Evolutionary conservation across 805 yeast species (phyloP).

Genomic region (Vanderwaltozyma yarrowii): DNA sequence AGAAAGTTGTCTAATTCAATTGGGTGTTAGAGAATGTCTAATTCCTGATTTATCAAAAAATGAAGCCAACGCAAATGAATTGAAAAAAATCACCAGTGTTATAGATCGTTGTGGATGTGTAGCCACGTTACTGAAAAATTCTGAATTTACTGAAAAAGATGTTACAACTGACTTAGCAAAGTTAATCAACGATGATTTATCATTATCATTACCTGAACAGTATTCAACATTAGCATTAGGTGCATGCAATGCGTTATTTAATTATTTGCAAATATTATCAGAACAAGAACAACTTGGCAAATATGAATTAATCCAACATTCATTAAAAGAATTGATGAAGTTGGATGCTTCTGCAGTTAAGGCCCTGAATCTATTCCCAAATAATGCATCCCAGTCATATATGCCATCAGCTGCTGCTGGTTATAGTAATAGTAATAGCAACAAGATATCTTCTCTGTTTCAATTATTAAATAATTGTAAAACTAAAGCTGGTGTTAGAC

Average conservation of each 20-base stretch:
- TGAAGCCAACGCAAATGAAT: slow-evolving; percentile 30
- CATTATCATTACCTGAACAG: slow-evolving; percentile 22
- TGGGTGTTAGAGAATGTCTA: slow-evolving; percentile 80
- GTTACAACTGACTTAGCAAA: slow-evolving; percentile 71
- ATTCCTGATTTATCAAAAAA: slow-evolving; percentile 34
- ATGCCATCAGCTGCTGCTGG: slow-evolving; percentile 7
- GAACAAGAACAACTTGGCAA: slow-evolving; percentile 46
- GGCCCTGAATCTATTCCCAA: slow-evolving; percentile 79
- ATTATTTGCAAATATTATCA: slow-evolving; percentile 54
- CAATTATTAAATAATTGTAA: slow-evolving; percentile 85
- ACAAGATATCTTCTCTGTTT: slow-evolving; percentile 52
- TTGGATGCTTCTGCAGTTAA: slow-evolving; percentile 83
- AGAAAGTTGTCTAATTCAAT: slow-evolving; percentile 77
- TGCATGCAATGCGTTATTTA: slow-evolving; percentile 44
- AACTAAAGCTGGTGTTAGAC: slow-evolving; percentile 78
- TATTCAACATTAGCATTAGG: slow-evolving; percentile 22
- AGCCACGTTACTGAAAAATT: slow-evolving; percentile 45
- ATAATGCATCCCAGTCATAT: slow-evolving; percentile 14
- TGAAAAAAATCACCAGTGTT: slow-evolving; percentile 55
- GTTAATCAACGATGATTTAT: slow-evolving; percentile 45
- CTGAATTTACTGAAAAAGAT: slow-evolving; percentile 54
- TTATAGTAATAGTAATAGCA: slow-evolving; percentile 10
- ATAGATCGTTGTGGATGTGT: slow-evolving; percentile 73
- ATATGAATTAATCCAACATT: slow-evolving; percentile 53
- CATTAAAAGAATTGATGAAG: slow-evolving; percentile 73